Conservation (phyloP, 495 filamentous ascomycete genomes). For the Xylaria castorea region DNA sequence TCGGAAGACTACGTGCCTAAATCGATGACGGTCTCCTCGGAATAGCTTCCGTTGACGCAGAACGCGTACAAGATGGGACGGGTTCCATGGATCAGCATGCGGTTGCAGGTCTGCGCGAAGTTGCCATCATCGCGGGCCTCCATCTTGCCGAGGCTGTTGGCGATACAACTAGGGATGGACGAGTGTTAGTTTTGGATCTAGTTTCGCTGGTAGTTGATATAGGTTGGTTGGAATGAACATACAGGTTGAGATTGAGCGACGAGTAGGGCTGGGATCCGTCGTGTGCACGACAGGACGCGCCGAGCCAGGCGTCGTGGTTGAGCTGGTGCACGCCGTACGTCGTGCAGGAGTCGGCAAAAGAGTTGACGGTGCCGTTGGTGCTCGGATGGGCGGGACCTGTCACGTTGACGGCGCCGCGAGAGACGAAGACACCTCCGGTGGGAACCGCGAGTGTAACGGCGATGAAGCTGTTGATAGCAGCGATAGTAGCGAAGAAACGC, state of each 20-base stretch:
- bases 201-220: no score
- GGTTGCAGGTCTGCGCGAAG: slow-evolving; percentile 21
- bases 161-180: slow-evolving; percentile 8
- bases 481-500: slow-evolving; percentile 3
- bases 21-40: slow-evolving; percentile 2
- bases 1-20: slow-evolving; percentile 3
- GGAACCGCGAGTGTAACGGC: neutral
- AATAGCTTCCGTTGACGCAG: slow-evolving; percentile 4
- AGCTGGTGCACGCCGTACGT: neutral
- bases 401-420: neutral
- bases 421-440: neutral
- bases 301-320: slow-evolving; percentile 2
- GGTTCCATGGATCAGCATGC: slow-evolving; percentile 16
- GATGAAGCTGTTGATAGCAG: neutral
- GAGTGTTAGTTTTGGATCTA: neutral
- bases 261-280: slow-evolving; percentile 3
- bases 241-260: slow-evolving; percentile 20
- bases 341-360: slow-evolving; percentile 13
- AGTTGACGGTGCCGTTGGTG: slow-evolving; percentile 8
- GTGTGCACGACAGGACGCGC: slow-evolving; percentile 1
- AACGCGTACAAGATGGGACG: slow-evolving; percentile 12
- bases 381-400: neutral
- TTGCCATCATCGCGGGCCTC: slow-evolving; percentile 12
- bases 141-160: slow-evolving; percentile 16
- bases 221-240: neutral